These are phyloP conservation scores for Sophora flavescens DNA, from an alignment of 306 rosid genomes.

Conservation along the genomic window DNA sequence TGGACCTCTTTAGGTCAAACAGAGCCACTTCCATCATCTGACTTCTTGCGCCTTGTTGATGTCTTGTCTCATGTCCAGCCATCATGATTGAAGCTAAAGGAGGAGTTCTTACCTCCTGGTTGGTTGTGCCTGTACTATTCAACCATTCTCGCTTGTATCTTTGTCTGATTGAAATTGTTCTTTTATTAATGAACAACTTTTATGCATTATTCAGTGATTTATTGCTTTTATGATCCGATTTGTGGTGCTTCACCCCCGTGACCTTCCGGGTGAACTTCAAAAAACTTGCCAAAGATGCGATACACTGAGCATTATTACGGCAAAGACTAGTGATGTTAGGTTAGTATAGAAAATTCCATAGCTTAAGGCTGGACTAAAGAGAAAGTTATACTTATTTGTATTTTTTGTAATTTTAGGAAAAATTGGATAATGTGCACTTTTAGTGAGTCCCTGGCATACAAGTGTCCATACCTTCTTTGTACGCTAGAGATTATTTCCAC, in stretches of 20 bases:
- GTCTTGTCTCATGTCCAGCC: too few relatives aligned
- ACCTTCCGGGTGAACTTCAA: slow-evolving; percentile 85
- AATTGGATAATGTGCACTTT: slow-evolving; percentile 96
- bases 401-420: slow-evolving; percentile 70
- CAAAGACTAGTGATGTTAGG: slow-evolving; percentile 99
- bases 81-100: too few relatives aligned
- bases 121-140: slow-evolving; percentile 76
- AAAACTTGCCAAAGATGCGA: slow-evolving; percentile 81
- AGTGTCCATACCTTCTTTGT: slow-evolving; percentile 92
- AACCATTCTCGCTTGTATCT: slow-evolving; percentile 29
- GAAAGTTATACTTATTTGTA: slow-evolving; percentile 20
- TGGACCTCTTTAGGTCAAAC: too few relatives aligned
- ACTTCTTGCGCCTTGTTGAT: too few relatives aligned
- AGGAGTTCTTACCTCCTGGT: too few relatives aligned
- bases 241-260: slow-evolving; percentile 87
- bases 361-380: slow-evolving; percentile 29
- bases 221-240: slow-evolving; percentile 60
- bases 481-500: slow-evolving; percentile 96
- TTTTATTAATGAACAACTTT: background rate
- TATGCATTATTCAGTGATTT: slow-evolving; percentile 28
- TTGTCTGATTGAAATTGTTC: slow-evolving; percentile 37
- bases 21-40: too few relatives aligned
- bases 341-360: slow-evolving; percentile 51
- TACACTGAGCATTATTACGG: slow-evolving; percentile 93
- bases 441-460: slow-evolving; percentile 92